Base-by-base conservation (phyloP, 768 basidiomycete species). In the Strobilomyces confusus region DNA sequence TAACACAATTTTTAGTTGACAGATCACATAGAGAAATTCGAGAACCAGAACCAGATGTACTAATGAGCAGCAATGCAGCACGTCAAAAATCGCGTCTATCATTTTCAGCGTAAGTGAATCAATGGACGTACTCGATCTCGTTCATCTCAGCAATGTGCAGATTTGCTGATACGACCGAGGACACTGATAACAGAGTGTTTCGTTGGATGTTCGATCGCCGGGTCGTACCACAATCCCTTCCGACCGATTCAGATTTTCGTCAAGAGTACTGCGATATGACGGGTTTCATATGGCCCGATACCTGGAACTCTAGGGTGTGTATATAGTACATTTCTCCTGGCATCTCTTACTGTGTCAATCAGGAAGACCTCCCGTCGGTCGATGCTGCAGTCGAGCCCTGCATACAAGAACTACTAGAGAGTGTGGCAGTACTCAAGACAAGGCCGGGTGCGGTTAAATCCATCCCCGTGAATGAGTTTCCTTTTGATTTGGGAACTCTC, bases 161-260 rank as follows among this genome's bases (percentile, higher is more conserved):
- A 23, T 54, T 57, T 48, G 55, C 51, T 12, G 55, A 51, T 14
- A 56, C 51, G 0, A 15, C 20, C 1, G 41, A 52, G 46, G n/a
- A 44, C 12, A 17, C 34, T 9, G 49, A 55, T 15, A 3, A 33
- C 19, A 23, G 51, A 9, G 15, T 56, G 20, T 56, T 52, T 42
- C 46, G 42, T 3, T 56, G 55, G 55, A 52, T 56, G 51, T 56
- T 56, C 2, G 55, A 56, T 44, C 55, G 55, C 23, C 46, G 29
- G 9, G 55, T 56, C 9, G 34, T 44, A 23, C 52, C 55, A 9
- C 55, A 54, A 25, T 49, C 38, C 4, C n/a, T 55, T 12, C 33
- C 52, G 26, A 36, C 32, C 3, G 52, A 54, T 49, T 15, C n/a
- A 8, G 37, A 40, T 1, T 57, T 57, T 22, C 25, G 47, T 7